Evolutionary conservation across 2,329 filamentous ascomycete genomes (phyloP).

Genomic region (Ambrosiella xylebori): DNA sequence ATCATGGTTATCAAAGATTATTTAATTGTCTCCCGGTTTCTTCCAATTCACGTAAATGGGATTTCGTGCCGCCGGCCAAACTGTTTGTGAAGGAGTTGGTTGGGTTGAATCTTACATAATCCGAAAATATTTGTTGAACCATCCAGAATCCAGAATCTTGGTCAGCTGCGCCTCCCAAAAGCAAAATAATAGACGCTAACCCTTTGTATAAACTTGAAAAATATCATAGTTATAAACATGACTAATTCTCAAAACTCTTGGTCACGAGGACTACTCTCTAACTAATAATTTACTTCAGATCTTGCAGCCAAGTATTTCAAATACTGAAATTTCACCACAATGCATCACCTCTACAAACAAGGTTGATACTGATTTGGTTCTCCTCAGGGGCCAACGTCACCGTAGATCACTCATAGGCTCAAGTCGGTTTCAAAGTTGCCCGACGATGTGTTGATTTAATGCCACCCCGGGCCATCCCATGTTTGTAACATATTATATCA

Average conservation of each 20-base stretch:
- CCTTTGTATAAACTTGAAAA: neutral
- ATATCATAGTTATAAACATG: neutral
- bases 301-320: neutral
- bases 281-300: neutral
- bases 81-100: neutral
- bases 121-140: too few species aligned
- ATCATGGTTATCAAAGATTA: neutral
- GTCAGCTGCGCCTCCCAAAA: too few species aligned
- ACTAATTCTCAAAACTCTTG: neutral
- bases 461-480: neutral
- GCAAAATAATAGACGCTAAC: neutral
- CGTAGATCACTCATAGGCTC: neutral
- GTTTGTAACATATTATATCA: neutral
- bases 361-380: neutral
- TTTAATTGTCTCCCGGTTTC: neutral
- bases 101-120: neutral
- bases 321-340: neutral
- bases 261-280: neutral
- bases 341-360: neutral
- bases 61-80: neutral
- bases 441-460: neutral
- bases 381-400: neutral
- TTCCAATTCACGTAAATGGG: neutral
- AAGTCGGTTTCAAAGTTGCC: neutral
- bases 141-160: too few species aligned